These are phyloP conservation scores for Ganoderma multipileum DNA, from an alignment of 1,284 basidiomycete genomes.

Conservation along the genomic window DNA sequence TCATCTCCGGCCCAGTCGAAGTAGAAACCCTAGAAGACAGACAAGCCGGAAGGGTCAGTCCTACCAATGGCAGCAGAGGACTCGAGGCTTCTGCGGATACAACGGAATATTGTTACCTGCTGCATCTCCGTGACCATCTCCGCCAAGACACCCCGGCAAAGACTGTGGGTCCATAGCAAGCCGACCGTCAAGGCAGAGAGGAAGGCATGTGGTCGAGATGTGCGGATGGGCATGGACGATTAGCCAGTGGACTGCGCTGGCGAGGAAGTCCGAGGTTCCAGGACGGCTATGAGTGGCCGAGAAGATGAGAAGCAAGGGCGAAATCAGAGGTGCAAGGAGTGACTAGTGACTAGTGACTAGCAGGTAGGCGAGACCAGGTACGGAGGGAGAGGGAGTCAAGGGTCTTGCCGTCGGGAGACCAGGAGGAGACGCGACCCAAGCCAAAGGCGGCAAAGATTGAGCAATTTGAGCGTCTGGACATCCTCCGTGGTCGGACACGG, in stretches of 20 bases:
- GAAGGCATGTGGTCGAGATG: background rate
- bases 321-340: background rate
- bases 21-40: conserved; percentile 52
- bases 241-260: background rate
- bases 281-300: background rate
- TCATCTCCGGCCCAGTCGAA: conserved; percentile 55
- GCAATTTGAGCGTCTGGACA: background rate
- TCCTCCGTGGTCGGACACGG: background rate
- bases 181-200: conserved; percentile 6
- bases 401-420: background rate
- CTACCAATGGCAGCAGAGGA: background rate
- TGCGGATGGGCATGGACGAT: background rate
- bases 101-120: conserved; percentile 19
- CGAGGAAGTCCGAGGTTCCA: background rate
- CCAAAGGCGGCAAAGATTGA: conserved; percentile 4
- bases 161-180: conserved; percentile 12
- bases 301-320: background rate
- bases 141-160: conserved; percentile 9
- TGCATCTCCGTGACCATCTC: conserved; percentile 9
- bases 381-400: background rate
- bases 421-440: background rate
- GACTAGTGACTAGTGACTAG: conserved; percentile 3
- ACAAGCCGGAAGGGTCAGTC: conserved; percentile 6
- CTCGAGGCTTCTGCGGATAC: background rate
- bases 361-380: background rate